Evolutionary conservation across 179 eudicot species (phyloP), one percentile per base, ranked within the genome.

Genomic region (Spinacia oleracea): DNA sequence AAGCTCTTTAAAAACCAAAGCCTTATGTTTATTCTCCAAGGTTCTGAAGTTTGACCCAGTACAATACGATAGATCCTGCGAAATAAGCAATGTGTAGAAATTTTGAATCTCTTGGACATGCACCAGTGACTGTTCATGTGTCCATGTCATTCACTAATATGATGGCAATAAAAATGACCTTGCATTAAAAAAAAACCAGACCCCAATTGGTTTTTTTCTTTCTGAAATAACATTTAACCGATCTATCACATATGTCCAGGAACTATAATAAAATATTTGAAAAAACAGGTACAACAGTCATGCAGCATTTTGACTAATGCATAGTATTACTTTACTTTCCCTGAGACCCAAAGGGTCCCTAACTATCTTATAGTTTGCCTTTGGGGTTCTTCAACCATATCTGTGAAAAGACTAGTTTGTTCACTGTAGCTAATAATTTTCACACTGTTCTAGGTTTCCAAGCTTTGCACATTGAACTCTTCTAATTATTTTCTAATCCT

Each of bases 21-120:
- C 83, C 90, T 95, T 95, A 70, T 90, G 87, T 83, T 68, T 83
- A 81, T 93, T 89, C 72, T 93, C 97, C 79, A 95, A 84, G 59
- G 97, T 90, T 76, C 86, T 85, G 82, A 90, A 86, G 46, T 89
- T 86, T 35, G 97, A 85, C 38, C 75, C 72, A n/a, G 97, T 93
- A 80, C 97, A 87, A 65, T 93, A 89, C 38, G 89, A 88, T 63
- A 84, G 79, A 85, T 95, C 95, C 97, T 95, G 89, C 78, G 86
- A 76, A 48, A 29, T 65, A 18, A 76, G 50, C 85, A 82, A 78
- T 20, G 27, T 27, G 18, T 46, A n/a, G 45, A 48, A 12, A 21
- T 34, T 53, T 3, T 11, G 42, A 50, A 50, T 3, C 34, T 71
- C 38, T 2, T 70, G 18, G 38, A 46, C 74, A 70, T 71, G 12